Conservation (phyloP, 139 green algal genomes). For the Volvox africanus region DNA sequence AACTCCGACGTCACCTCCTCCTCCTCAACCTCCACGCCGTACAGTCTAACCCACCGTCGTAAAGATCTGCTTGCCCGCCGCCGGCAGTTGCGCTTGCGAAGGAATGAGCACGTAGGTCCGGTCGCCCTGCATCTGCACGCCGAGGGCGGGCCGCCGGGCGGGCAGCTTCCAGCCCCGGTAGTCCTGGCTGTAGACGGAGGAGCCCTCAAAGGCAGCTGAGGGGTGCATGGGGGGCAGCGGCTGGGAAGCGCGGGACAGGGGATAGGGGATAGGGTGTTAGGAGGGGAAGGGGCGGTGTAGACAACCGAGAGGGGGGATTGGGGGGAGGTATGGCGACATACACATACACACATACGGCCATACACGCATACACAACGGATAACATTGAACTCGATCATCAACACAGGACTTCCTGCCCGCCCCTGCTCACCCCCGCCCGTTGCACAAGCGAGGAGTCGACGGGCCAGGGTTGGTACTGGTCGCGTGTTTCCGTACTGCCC, state of each 20-base stretch:
- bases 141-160: conserved; percentile 61
- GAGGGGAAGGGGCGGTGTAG: neutral
- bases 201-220: conserved; percentile 65
- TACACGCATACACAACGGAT: neutral
- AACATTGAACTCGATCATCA: neutral
- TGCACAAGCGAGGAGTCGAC: conserved; percentile 49
- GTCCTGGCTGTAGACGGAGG: conserved; percentile 67
- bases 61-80: conserved; percentile 65
- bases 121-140: conserved; percentile 71
- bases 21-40: no score
- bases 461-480: conserved; percentile 54
- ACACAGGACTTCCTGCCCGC: neutral
- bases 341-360: no score
- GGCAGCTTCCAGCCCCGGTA: conserved; percentile 77
- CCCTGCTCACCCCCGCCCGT: neutral
- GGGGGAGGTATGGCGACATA: neutral
- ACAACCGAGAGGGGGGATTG: neutral
- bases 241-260: neutral
- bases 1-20: no score
- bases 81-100: conserved; percentile 50
- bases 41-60: conserved; percentile 61
- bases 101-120: conserved; percentile 69
- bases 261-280: neutral
- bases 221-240: conserved; percentile 60
- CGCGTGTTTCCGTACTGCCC: conserved; percentile 17